phyloP scores from a whole-genome alignment of 177 flowering plant species.

The Vitis hybrid region DNA sequence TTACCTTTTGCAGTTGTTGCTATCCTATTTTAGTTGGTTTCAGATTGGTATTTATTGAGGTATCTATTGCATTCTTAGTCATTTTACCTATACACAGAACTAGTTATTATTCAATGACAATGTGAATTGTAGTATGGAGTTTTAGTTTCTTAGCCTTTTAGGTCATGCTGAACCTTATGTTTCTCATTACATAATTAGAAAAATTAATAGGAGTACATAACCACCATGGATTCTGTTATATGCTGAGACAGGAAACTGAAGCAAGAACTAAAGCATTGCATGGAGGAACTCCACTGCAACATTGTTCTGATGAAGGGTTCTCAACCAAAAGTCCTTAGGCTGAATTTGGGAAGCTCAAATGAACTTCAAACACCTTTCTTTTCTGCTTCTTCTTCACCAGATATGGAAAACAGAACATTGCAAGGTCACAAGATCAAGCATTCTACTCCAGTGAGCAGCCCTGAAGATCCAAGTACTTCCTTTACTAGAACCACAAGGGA shows the following conservation, averaged over 20 bases:
- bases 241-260: slow-evolving; percentile 66
- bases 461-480: slow-evolving; percentile 54
- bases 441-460: slow-evolving; percentile 88
- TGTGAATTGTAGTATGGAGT: neutral
- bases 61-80: too few species aligned
- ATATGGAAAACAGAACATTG: slow-evolving; percentile 21
- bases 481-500: slow-evolving; percentile 43
- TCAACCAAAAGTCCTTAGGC: slow-evolving; percentile 72
- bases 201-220: neutral
- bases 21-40: too few species aligned
- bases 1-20: too few species aligned
- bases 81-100: too few species aligned
- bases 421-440: slow-evolving; percentile 46
- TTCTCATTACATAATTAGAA: neutral
- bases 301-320: slow-evolving; percentile 56
- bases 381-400: slow-evolving; percentile 54
- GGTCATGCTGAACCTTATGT: neutral
- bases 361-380: slow-evolving; percentile 52
- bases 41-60: too few species aligned
- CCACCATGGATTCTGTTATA: neutral
- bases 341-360: slow-evolving; percentile 57
- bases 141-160: neutral
- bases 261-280: slow-evolving; percentile 56
- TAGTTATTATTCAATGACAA: neutral
- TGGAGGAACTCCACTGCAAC: slow-evolving; percentile 64